phyloP scores from a whole-genome alignment of 768 basidiomycete genomes.

The Asterophora parasitica region DNA sequence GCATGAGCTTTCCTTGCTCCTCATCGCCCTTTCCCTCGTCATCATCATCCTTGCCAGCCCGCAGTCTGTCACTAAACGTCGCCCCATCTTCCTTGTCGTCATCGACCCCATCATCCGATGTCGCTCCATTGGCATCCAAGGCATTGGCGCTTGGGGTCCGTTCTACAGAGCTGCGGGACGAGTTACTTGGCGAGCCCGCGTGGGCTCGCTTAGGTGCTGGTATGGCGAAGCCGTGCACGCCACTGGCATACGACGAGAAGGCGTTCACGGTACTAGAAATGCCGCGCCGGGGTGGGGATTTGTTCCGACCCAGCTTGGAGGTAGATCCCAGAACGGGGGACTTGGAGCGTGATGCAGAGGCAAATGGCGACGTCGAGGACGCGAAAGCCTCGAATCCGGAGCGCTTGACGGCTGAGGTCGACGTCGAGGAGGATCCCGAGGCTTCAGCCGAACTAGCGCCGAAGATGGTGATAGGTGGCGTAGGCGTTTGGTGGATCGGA shows the following conservation, averaged over 20 bases:
- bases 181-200: slow-evolving; percentile 44
- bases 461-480: slow-evolving; percentile 7
- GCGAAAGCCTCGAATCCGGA: slow-evolving; percentile 31
- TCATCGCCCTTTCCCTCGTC: slow-evolving; percentile 45
- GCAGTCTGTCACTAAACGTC: slow-evolving; percentile 61
- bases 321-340: slow-evolving; percentile 46
- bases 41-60: slow-evolving; percentile 58
- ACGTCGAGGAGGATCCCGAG: slow-evolving; percentile 17
- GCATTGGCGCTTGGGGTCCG: slow-evolving; percentile 23
- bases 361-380: slow-evolving; percentile 26
- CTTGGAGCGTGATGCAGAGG: slow-evolving; percentile 38
- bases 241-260: slow-evolving; percentile 58
- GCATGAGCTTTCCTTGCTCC: slow-evolving; percentile 41
- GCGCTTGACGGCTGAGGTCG: slow-evolving; percentile 27
- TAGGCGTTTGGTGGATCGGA: slow-evolving; percentile 13
- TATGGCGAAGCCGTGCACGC: slow-evolving; percentile 45
- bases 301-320: slow-evolving; percentile 40
- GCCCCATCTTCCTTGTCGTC: slow-evolving; percentile 42
- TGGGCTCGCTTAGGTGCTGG: slow-evolving; percentile 53
- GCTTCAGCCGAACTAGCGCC: slow-evolving; percentile 15
- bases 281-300: slow-evolving; percentile 50
- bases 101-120: slow-evolving; percentile 37
- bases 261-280: slow-evolving; percentile 42
- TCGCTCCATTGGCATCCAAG: slow-evolving; percentile 23
- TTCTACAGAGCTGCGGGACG: slow-evolving; percentile 42